Percentiles rank a stretch among this genome's conserved stretches.
Evolutionary conservation across 2,329 filamentous ascomycete species (phyloP).

Genomic region (Macrophomina tecta): DNA sequence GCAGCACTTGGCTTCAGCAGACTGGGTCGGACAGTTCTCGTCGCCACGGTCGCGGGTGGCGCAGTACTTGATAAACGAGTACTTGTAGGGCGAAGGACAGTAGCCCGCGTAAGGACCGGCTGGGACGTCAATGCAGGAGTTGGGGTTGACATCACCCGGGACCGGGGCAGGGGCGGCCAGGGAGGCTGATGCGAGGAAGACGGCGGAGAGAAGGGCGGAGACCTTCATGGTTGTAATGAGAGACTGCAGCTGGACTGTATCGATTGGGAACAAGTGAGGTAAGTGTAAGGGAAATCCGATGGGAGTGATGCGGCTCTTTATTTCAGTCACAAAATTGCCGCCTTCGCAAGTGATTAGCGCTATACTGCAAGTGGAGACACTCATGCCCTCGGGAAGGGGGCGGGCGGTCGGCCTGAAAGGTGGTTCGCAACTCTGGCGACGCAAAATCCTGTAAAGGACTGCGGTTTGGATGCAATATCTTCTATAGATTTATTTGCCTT

Average conservation of each 20-base stretch:
- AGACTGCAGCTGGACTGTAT: background rate
- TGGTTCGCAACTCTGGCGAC: too few species aligned
- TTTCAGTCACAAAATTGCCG: background rate
- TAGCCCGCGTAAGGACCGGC: background rate
- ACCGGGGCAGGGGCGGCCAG: background rate
- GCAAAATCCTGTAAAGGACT: too few species aligned
- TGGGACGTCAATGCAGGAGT: background rate
- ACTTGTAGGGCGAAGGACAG: background rate
- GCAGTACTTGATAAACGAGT: background rate
- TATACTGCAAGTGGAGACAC: background rate
- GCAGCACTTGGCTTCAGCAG: constrained; percentile 5
- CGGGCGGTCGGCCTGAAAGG: too few species aligned
- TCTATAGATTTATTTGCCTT: too few species aligned
- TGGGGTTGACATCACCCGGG: background rate
- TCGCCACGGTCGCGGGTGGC: background rate
- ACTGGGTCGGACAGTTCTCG: background rate
- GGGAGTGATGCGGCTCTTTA: background rate
- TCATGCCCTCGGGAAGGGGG: background rate
- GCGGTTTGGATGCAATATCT: too few species aligned
- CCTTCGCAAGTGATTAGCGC: background rate
- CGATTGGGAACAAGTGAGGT: background rate
- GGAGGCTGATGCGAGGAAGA: background rate
- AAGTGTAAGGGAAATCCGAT: background rate
- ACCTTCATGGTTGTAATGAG: background rate
- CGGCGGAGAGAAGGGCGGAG: background rate